Conservation (phyloP, 768 basidiomycete species). For the Flagelloscypha sp. region DNA sequence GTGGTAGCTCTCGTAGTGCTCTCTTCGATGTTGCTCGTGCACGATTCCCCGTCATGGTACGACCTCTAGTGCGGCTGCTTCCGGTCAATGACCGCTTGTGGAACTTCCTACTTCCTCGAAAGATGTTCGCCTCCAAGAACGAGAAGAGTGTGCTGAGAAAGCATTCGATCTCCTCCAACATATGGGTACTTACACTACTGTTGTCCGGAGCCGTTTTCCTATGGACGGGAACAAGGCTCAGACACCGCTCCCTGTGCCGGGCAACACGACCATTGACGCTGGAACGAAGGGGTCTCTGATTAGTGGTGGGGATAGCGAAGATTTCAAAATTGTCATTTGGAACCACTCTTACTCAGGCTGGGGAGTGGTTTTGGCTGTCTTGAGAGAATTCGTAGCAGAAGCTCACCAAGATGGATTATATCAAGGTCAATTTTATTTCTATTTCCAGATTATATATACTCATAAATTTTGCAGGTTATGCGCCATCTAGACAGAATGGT, state of each 20-base stretch:
- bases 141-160: slow-evolving; percentile 52
- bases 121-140: slow-evolving; percentile 38
- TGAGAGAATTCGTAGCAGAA: slow-evolving; percentile 74
- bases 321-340: slow-evolving; percentile 71
- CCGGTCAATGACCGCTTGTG: slow-evolving; percentile 67
- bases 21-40: slow-evolving; percentile 77
- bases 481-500: no score
- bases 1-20: slow-evolving; percentile 62
- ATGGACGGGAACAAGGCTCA: slow-evolving; percentile 60
- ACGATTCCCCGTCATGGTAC: slow-evolving; percentile 75
- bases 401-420: no score
- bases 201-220: slow-evolving; percentile 56
- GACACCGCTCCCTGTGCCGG: slow-evolving; percentile 64
- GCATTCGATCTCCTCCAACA: slow-evolving; percentile 72
- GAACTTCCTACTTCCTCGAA: slow-evolving; percentile 72
- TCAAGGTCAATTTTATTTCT: no score
- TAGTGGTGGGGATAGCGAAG: slow-evolving; percentile 62
- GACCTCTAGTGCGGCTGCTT: slow-evolving; percentile 63
- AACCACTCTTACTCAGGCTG: slow-evolving; percentile 78
- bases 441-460: no score
- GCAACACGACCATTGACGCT: slow-evolving; percentile 62
- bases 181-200: slow-evolving; percentile 67
- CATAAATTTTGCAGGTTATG: no score
- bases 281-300: slow-evolving; percentile 63
- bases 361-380: slow-evolving; percentile 75